Percentiles rank a stretch among this genome's conserved stretches.
These are phyloP conservation scores for Tricholoma sp. DNA, from an alignment of 768 basidiomycete genomes.

Conservation along the genomic window DNA sequence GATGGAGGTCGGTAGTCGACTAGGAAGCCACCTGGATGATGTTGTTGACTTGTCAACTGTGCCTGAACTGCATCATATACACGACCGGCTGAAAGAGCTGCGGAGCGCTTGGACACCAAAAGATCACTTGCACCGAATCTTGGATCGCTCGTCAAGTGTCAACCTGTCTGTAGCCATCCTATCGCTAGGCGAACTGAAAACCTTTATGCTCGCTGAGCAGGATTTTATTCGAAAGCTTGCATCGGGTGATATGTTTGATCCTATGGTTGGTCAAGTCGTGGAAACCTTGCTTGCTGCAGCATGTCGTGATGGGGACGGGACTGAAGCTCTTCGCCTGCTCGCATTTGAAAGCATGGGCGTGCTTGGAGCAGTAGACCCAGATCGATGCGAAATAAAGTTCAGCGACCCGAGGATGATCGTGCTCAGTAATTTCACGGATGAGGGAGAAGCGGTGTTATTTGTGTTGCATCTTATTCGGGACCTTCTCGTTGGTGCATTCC, in stretches of 20 bases:
- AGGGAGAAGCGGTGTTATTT: conserved; percentile 70
- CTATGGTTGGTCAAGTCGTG: conserved; percentile 63
- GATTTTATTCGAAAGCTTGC: conserved; percentile 57
- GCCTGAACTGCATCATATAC: conserved; percentile 50
- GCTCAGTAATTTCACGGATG: conserved; percentile 74
- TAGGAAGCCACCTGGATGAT: conserved; percentile 61
- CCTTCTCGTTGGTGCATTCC: conserved; percentile 84
- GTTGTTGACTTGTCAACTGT: conserved; percentile 75
- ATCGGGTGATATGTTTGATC: conserved; percentile 84
- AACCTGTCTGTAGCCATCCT: conserved; percentile 74
- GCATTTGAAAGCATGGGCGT: conserved; percentile 91
- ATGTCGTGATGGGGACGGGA: conserved; percentile 73
- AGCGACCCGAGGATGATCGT: conserved; percentile 65
- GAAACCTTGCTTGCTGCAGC: conserved; percentile 63
- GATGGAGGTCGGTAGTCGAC: conserved; percentile 49
- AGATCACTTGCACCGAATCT: conserved; percentile 54
- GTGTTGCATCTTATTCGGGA: conserved; percentile 82
- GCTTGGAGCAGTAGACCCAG: conserved; percentile 92
- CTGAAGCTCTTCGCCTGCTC: conserved; percentile 58
- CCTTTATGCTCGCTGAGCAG: conserved; percentile 49
- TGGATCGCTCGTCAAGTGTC: conserved; percentile 73
- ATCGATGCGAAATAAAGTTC: conserved; percentile 69
- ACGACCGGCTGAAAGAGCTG: conserved; percentile 35
- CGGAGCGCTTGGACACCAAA: conserved; percentile 49
- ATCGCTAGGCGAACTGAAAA: conserved; percentile 70